Conservation (phyloP, 2,329 filamentous ascomycete genomes). For the Clonostachys byssicola region DNA sequence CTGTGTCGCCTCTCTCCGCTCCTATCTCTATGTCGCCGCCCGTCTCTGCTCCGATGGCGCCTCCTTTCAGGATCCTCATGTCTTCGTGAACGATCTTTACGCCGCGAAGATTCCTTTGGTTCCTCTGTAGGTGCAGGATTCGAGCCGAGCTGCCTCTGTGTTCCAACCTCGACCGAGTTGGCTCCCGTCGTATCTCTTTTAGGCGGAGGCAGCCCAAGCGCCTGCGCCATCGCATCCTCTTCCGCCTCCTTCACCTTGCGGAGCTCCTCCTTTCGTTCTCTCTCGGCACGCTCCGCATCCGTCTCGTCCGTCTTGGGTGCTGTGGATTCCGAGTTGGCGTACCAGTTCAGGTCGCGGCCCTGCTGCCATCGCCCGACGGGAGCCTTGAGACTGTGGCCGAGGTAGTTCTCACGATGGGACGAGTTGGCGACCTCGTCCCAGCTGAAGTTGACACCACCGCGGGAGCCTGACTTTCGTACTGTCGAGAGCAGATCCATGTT, state of each 20-base stretch:
- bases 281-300: conserved; percentile 51
- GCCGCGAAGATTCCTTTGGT: conserved; percentile 15
- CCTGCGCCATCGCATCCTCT: conserved; percentile 81
- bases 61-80: conserved; percentile 21
- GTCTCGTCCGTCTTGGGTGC: conserved; percentile 36
- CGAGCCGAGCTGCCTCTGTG: conserved; percentile 26
- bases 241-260: conserved; percentile 84
- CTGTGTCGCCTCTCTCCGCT: conserved; percentile 22
- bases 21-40: conserved; percentile 16
- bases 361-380: conserved; percentile 92
- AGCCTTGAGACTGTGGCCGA: conserved; percentile 88
- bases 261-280: conserved; percentile 72
- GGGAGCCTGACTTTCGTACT: conserved; percentile 84
- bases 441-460: conserved; percentile 92
- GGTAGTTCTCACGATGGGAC: conserved; percentile 80
- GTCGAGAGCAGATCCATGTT: conserved; percentile 89
- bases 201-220: conserved; percentile 74
- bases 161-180: conserved; percentile 65
- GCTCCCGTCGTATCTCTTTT: conserved; percentile 52
- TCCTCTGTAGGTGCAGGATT: conserved; percentile 9
- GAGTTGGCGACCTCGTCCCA: conserved; percentile 93
- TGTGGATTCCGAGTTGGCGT: conserved; percentile 46
- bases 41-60: conserved; percentile 14
- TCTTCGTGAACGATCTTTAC: conserved; percentile 1
- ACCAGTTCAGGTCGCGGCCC: conserved; percentile 63